Percentiles rank a stretch among this genome's conserved stretches.
These are phyloP conservation scores for Pelargonium australe DNA, from an alignment of 441 rosid species.

Conservation along the genomic window DNA sequence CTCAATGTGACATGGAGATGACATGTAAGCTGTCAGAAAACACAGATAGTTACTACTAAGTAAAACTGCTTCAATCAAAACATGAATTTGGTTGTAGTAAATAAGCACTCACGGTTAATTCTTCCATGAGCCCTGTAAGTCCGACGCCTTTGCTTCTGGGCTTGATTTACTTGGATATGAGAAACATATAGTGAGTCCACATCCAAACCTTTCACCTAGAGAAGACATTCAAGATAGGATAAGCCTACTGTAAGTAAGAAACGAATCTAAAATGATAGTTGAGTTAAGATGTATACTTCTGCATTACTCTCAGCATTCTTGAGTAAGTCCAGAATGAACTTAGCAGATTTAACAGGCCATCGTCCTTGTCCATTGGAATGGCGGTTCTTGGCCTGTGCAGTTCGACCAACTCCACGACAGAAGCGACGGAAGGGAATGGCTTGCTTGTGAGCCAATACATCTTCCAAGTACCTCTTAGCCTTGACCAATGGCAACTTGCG, in stretches of 20 bases:
- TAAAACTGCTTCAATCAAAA: background rate
- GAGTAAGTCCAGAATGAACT: slow-evolving; percentile 70
- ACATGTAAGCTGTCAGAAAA: slow-evolving; percentile 72
- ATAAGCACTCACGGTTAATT: slow-evolving; percentile 67
- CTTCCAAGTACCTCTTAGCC: slow-evolving; percentile 95
- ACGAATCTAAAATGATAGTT: background rate
- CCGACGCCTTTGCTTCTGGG: slow-evolving; percentile 90
- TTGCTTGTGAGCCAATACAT: slow-evolving; percentile 92
- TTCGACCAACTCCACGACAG: slow-evolving; percentile 90
- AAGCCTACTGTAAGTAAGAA: background rate
- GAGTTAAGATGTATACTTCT: slow-evolving; percentile 36
- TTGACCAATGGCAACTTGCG: slow-evolving; percentile 65
- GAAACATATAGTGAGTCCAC: slow-evolving; percentile 75
- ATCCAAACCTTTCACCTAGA: slow-evolving; percentile 92
- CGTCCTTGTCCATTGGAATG: slow-evolving; percentile 51
- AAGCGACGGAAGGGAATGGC: slow-evolving; percentile 93
- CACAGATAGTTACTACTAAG: background rate
- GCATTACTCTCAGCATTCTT: slow-evolving; percentile 97
- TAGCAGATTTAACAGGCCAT: slow-evolving; percentile 88
- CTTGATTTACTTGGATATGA: slow-evolving; percentile 95
- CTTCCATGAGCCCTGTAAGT: slow-evolving; percentile 96
- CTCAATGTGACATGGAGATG: slow-evolving; percentile 94
- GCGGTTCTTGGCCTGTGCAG: slow-evolving; percentile 95
- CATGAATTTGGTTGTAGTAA: background rate
- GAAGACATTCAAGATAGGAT: background rate